phyloP scores from a whole-genome alignment of 192 early-diverging fungal species.

The Gaertneriomyces semiglobifer region DNA sequence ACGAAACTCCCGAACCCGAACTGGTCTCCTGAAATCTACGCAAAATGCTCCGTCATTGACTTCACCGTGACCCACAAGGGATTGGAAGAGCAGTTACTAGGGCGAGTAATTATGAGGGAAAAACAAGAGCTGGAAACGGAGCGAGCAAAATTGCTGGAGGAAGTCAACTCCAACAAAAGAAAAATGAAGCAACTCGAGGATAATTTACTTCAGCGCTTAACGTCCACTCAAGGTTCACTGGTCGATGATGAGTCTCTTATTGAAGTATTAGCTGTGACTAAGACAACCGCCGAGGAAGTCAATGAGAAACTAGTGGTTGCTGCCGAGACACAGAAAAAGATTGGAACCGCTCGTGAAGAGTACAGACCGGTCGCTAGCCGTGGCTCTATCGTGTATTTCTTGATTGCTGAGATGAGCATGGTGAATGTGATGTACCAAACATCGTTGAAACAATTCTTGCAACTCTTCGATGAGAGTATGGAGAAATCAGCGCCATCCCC shows the following conservation, averaged over 20 bases:
- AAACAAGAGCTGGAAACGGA: conserved; percentile 69
- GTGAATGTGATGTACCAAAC: conserved; percentile 68
- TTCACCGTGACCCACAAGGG: conserved; percentile 63
- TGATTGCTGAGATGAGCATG: conserved; percentile 69
- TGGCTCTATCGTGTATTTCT: conserved; percentile 63
- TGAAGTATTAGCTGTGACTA: conserved; percentile 62
- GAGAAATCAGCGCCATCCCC: conserved; percentile 61
- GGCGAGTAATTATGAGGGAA: conserved; percentile 63
- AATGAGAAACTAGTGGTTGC: conserved; percentile 63
- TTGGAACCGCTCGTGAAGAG: conserved; percentile 60
- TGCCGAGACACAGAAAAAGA: conserved; percentile 67
- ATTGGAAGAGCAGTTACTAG: conserved; percentile 62
- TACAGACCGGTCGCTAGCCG: conserved; percentile 61
- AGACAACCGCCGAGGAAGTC: conserved; percentile 64
- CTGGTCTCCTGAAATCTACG: conserved; percentile 65
- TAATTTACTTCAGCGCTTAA: conserved; percentile 59
- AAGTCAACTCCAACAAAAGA: conserved; percentile 63
- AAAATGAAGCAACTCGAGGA: conserved; percentile 71
- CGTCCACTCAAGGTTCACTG: conserved; percentile 62
- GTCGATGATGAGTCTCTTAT: conserved; percentile 68
- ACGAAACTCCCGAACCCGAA: conserved; percentile 65
- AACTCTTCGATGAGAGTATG: conserved; percentile 67
- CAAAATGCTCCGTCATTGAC: conserved; percentile 63
- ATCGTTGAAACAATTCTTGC: conserved; percentile 62
- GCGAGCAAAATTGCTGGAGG: conserved; percentile 60